Evolutionary conservation across 768 basidiomycete species (phyloP), one percentile per base, ranked within the genome.

Genomic region (Tulasnella sp.): DNA sequence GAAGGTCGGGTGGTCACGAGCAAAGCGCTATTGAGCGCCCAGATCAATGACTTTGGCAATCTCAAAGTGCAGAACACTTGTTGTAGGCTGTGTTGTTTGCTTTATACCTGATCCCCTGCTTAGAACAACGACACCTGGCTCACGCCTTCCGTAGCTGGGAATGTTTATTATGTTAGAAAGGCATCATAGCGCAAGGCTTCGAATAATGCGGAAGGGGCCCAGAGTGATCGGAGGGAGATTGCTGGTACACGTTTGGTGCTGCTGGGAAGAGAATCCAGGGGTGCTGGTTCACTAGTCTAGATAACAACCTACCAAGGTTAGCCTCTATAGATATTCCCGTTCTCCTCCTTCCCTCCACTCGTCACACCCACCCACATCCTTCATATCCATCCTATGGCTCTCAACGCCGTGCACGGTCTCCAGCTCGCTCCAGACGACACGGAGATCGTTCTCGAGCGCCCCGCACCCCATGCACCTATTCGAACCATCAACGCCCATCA

Each of bases 401-500:
- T 38, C 27, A 42, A 56, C 44, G 41, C 54, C 1, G 54, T 56
- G 3, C 54, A 46, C 12, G 54, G 54, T 21, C 54, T 56, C 2
- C 54, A 56, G n/a, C 54, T 56, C 9, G 54, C 54, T n/a, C 54
- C 54, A 44, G 54, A 56, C 34, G 44, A 56, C 42, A 19, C 54
- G 4, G 41, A 43, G 21, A 21, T 56, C 53, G 62, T 73, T 51
- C 66, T 70, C 49, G 65, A 69, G 45, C 70, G 73, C 42, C 72
- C 72, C 12, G 62, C 67, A 1, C 73, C 74, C 15, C 70, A 70
- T 52, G 65, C 70, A 8, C 73, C 75, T 59, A 74, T 76, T 60
- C 75, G 71, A 63, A 72, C 74, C 22, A 67, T 79, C 61, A 65
- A 71, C 49, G 74, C 71, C 2, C 54, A 65, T 21, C 70, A 79